Evolutionary conservation across 2,329 filamentous ascomycete species (phyloP), one percentile per base, ranked within the genome.

Genomic region (Sphaceloma murrayae): DNA sequence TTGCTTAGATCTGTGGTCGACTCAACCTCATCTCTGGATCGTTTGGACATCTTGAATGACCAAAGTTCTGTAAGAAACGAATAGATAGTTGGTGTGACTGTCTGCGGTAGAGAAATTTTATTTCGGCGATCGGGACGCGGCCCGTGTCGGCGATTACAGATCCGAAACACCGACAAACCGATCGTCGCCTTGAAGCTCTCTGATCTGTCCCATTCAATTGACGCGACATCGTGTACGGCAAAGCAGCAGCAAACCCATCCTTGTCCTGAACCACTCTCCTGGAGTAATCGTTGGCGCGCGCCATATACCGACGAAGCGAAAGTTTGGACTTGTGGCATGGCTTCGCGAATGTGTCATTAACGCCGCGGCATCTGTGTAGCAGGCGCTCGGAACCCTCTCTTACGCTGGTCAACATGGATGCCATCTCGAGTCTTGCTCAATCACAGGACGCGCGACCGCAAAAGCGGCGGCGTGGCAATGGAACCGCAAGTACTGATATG

Each of bases 21-120:
- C 8, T 53, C 49, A 16, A 47, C 51, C 45, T 55, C 53, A 44
- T 57, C 55, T 39, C 53, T 49, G n/a, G 51, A 51, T 48, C 55
- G 49, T 51, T 57, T 57, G 6, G 51, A 53, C 55, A 57, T 57
- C 22, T n/a, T 49, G 11, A 13, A 16, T 4, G 31, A n/a, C 14
- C 17, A 16, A 3, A 4, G 9, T 4, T 29, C 31, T 7, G 36
- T 26, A 47, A n/a, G 43, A 38, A 19, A 30, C 43, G 16, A 29
- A 24, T 36, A 27, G 33, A 36, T n/a, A 9, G 9, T n/a, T n/a
- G n/a, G n/a, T n/a, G n/a, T n/a, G n/a, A n/a, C n/a, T n/a, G n/a
- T n/a, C n/a, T n/a, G n/a, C n/a, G n/a, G n/a, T n/a, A n/a, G n/a
- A n/a, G n/a, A n/a, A n/a, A n/a, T n/a, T n/a, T n/a, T n/a, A n/a